Evolutionary conservation across 1,139 yeast species (phyloP).

Genomic region (Pichia sp.): DNA sequence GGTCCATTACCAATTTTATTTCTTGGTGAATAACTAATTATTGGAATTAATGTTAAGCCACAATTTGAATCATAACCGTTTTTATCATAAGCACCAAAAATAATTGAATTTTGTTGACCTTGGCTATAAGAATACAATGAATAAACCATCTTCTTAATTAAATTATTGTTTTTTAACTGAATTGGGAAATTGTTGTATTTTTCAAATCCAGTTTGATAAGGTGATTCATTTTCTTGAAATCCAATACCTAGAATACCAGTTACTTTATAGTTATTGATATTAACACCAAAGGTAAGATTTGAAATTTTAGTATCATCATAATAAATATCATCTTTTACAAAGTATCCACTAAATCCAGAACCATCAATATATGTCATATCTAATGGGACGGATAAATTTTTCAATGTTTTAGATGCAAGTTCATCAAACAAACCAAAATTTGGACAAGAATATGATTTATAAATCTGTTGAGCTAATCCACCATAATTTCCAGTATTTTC

Average conservation of each 20-base stretch:
- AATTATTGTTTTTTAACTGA: conserved; percentile 43
- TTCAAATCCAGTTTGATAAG: conserved; percentile 22
- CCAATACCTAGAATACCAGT: conserved; percentile 56
- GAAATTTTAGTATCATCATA: conserved; percentile 36
- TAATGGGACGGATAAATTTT: conserved; percentile 37
- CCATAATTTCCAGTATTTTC: background rate
- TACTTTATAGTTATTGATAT: conserved; percentile 38
- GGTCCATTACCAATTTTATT: conserved; percentile 30
- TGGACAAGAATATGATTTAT: conserved; percentile 21
- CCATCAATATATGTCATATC: conserved; percentile 53
- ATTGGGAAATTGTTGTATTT: conserved; percentile 48
- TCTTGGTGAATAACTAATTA: conserved; percentile 17
- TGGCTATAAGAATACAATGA: conserved; percentile 39
- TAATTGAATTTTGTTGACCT: conserved; percentile 24
- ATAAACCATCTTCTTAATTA: conserved; percentile 43
- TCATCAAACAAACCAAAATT: conserved; percentile 43
- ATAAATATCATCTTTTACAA: conserved; percentile 48
- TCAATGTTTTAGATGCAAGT: conserved; percentile 38
- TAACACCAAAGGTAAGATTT: conserved; percentile 46
- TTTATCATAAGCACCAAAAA: conserved; percentile 51
- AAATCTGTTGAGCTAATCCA: background rate
- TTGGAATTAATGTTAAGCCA: conserved; percentile 36
- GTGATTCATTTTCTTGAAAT: conserved; percentile 40
- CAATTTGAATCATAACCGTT: conserved; percentile 14
- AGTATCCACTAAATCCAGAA: conserved; percentile 48